phyloP scores from a whole-genome alignment of 495 filamentous ascomycete genomes.

The Pseudoneurospora amorphoporcata region DNA sequence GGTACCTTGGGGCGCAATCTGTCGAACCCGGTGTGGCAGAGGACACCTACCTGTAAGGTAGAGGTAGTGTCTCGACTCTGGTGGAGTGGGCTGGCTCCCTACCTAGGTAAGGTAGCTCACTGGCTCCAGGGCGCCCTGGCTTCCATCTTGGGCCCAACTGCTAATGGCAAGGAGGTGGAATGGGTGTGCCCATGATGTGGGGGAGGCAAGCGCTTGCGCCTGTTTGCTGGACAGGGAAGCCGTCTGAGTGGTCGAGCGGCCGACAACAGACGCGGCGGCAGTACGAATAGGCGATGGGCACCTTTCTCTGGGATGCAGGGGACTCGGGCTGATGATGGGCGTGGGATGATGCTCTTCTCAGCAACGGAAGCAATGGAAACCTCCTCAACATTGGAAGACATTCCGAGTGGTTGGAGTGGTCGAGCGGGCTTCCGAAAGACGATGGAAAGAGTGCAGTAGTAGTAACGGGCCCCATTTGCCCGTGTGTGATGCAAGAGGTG shows the following conservation, averaged over 20 bases:
- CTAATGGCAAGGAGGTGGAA: not conserved
- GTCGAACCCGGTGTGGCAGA: not conserved
- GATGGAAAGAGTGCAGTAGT: not conserved
- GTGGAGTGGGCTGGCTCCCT: no score
- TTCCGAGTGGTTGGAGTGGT: not conserved
- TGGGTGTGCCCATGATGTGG: conserved; percentile 7
- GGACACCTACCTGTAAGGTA: not conserved
- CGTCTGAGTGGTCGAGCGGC: conserved; percentile 2
- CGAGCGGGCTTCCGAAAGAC: not conserved
- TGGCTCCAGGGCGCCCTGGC: not conserved
- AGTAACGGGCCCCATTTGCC: not conserved
- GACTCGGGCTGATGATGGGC: not conserved
- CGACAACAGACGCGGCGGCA: conserved; percentile 4
- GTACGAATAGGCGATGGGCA: not conserved
- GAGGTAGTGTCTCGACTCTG: not conserved
- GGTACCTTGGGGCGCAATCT: not conserved
- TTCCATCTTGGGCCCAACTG: not conserved
- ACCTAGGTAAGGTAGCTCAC: not conserved
- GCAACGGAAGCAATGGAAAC: not conserved
- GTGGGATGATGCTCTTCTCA: not conserved
- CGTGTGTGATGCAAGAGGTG: not conserved
- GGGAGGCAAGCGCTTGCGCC: conserved; percentile 17
- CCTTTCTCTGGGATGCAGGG: not conserved
- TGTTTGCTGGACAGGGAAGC: not conserved
- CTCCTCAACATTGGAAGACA: not conserved